These are phyloP conservation scores for Cladobotryum protrusum DNA, from an alignment of 2,329 filamentous ascomycete species.

Conservation along the genomic window DNA sequence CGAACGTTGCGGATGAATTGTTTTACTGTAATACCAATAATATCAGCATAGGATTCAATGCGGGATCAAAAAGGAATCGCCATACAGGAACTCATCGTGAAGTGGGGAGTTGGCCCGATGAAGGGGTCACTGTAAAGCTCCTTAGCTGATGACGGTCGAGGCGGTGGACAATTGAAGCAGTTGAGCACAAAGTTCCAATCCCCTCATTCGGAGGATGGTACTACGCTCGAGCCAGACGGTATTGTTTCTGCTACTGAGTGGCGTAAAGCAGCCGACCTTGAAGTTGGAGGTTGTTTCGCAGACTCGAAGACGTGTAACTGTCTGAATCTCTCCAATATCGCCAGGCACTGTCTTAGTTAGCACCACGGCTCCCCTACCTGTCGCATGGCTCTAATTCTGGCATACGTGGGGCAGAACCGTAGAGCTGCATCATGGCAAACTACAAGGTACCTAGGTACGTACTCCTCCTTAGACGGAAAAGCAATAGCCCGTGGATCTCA, in stretches of 20 bases:
- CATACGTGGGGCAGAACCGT: constrained; percentile 10
- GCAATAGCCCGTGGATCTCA: constrained; percentile 10
- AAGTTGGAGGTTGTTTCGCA: neutral
- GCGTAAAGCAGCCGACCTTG: constrained; percentile 1
- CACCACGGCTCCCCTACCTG: neutral
- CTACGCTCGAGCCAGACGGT: neutral
- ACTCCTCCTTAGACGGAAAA: neutral
- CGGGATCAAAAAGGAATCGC: constrained; percentile 11
- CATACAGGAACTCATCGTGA: constrained; percentile 37
- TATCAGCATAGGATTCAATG: constrained; percentile 5
- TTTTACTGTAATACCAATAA: constrained; percentile 61
- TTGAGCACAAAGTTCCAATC: neutral
- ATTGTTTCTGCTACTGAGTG: neutral
- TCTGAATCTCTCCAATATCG: constrained; percentile 5
- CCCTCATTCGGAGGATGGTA: neutral
- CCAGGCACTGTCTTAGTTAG: constrained; percentile 1
- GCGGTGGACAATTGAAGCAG: constrained; percentile 8
- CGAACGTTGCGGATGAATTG: constrained; percentile 99
- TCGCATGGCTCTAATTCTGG: constrained; percentile 4
- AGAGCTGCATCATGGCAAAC: constrained; percentile 8
- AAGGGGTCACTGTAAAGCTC: constrained; percentile 24
- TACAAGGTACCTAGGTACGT: neutral
- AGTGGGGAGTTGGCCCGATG: constrained; percentile 24
- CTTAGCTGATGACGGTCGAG: constrained; percentile 16
- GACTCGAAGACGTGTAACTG: constrained; percentile 2